Evolutionary conservation across 805 yeast species (phyloP), one percentile per base, ranked within the genome.

Genomic region (Metahyphopichia silvanorum): DNA sequence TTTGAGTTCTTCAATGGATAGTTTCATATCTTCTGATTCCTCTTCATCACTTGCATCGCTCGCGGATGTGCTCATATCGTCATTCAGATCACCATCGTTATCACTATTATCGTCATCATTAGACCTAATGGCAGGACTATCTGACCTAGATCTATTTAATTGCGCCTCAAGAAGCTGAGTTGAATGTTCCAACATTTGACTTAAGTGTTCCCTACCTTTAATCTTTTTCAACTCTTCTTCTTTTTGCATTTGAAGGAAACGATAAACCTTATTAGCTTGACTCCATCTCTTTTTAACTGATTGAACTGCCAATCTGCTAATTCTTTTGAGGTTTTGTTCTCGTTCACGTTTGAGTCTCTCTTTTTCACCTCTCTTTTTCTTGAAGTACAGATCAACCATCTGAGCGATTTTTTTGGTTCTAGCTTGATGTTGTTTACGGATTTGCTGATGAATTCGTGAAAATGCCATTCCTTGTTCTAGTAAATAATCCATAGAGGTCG

Each of bases 251-350:
- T 85, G 93, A 38, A 85, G 65, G 11, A 79, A 83, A 30, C 69
- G 71, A 51, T 75, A 82, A 1, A 86, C 94, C 53, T 85, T 87
- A 40, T 82, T 86, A 2, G 97, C 98, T 30, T 88, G 70, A 15
- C 71, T 64, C 99, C 99, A 93, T 49, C 93, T 79, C 54, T 81
- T 87, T 57, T 82, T 82, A 8, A 93, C 96, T 27, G 88, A 87
- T 46, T 77, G 81, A 1, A 85, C 83, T 0, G 94, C 84, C 30
- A 80, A 72, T 46, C 86, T 76, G n/a, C 96, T 95, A 21, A 91
- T 55, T 38, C 74, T 76, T 36, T 72, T 66, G 37, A 83, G 67
- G 33, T 78, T 76, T 45, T 76, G 82, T 46, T 88, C 95, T 46
- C 79, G 76, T 37, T 84, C 94, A 43, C 80, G 80, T 15, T 73